Percentiles rank a stretch among this genome's conserved stretches.
Conservation (phyloP, 2,329 filamentous ascomycete species). For the Boeremia exigua region DNA sequence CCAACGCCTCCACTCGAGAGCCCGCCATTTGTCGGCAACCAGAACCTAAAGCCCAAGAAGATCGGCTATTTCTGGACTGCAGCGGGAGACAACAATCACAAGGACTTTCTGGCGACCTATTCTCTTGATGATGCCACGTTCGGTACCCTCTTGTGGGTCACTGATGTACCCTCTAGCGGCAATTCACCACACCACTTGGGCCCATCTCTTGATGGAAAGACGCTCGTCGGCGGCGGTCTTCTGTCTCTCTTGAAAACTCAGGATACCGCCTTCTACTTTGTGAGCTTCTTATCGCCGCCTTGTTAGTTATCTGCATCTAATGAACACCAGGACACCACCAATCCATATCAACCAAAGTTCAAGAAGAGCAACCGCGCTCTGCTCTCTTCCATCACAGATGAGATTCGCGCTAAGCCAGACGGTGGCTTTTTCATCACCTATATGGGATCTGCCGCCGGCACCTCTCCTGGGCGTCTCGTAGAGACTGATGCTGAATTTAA, state of each 20-base stretch:
- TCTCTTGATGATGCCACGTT: constrained; percentile 68
- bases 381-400: constrained; percentile 65
- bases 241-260: constrained; percentile 65
- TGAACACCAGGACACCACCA: constrained; percentile 52
- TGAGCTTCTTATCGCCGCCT: neutral
- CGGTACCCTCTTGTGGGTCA: constrained; percentile 63
- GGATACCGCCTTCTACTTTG: constrained; percentile 67
- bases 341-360: constrained; percentile 66
- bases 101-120: constrained; percentile 65
- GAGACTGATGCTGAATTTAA: constrained; percentile 66
- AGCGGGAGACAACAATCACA: constrained; percentile 65
- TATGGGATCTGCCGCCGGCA: constrained; percentile 66
- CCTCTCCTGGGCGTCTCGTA: constrained; percentile 64
- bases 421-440: constrained; percentile 68
- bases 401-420: constrained; percentile 68
- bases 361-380: constrained; percentile 66
- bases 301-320: neutral
- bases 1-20: constrained; percentile 65
- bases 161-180: constrained; percentile 64
- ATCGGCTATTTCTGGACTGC: constrained; percentile 71
- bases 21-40: constrained; percentile 58
- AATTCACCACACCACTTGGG: constrained; percentile 68
- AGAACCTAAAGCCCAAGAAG: constrained; percentile 67
- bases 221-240: constrained; percentile 63
- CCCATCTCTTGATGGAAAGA: constrained; percentile 62